Conservation (phyloP, 2,329 filamentous ascomycete species). For the Elsinoe batatas region DNA sequence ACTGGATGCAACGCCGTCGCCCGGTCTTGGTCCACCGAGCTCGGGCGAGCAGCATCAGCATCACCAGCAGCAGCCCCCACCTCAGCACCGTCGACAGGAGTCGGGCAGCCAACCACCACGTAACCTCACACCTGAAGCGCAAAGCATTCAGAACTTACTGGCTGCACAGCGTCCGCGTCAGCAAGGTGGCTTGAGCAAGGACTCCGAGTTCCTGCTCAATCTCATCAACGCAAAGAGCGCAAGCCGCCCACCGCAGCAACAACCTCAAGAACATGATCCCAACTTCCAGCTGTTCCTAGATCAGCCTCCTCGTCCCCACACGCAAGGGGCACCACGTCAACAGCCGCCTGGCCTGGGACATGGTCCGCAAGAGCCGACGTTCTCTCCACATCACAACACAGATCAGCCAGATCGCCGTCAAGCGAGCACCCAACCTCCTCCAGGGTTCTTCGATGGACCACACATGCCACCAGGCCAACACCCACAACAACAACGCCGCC, state of each 20-base stretch:
- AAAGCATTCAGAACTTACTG: conserved; percentile 28
- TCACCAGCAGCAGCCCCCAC: neutral
- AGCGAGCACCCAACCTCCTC: conserved; percentile 23
- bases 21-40: neutral
- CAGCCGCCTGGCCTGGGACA: conserved; percentile 26
- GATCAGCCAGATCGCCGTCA: conserved; percentile 18
- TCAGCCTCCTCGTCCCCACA: conserved; percentile 21
- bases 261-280: conserved; percentile 19
- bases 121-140: conserved; percentile 12
- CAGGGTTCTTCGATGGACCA: conserved; percentile 27
- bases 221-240: conserved; percentile 54
- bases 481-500: conserved; percentile 19
- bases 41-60: neutral
- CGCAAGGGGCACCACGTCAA: conserved; percentile 31
- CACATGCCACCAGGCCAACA: conserved; percentile 24
- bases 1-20: neutral
- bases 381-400: conserved; percentile 17
- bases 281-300: conserved; percentile 30
- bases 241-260: conserved; percentile 27
- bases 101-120: conserved; percentile 11
- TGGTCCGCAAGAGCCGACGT: conserved; percentile 22
- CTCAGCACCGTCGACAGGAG: conserved; percentile 5
- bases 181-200: conserved; percentile 41
- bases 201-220: conserved; percentile 76
- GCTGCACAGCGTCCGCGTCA: conserved; percentile 33